Base-by-base conservation (phyloP, 2,329 filamentous ascomycete genomes). In the Didymosphaeria variabile region DNA sequence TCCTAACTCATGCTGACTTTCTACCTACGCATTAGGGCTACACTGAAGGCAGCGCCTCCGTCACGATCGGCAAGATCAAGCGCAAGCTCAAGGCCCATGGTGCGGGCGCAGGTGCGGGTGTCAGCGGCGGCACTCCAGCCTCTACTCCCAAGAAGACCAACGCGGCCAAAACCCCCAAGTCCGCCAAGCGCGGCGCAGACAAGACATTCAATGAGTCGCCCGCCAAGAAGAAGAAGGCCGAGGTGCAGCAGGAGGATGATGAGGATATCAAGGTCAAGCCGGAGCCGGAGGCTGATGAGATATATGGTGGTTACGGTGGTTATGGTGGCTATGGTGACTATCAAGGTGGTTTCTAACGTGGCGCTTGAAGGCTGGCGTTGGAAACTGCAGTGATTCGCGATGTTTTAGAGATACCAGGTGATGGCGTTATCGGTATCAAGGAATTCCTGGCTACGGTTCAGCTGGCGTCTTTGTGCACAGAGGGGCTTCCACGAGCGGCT, bases 31-130 rank as follows among this genome's bases (percentile, higher is more conserved):
- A 29, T 29, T 29, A 19, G 38, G 38, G 65, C 29, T 77, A 77
- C 64, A 75, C 74, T 2, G 23, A 56, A 1, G 65, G 58, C 32
- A 67, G 63, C 58, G 74, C 75, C 8, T 34, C 51, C 52, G 67
- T 74, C 31, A 78, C 69, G 26, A 54, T 78, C 2, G 68, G 71
- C 56, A 75, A 71, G 5, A 69, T 78, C 59, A 76, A 73, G 58
- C 64, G 65, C 29, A 77, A 78, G 58, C 60, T 77, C 50, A 73
- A 67, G 29, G 10, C 26, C 3, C 63, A 63, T 29, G 69, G 65
- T n/a, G 59, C 61, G 15, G 49, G 46, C 0, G 38, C 1, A 4
- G 19, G 15, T 31, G 21, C 2, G 12, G 38, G 60, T 8, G 56
- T 23, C n/a, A 46, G 46, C 49, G 31, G 46, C n/a, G 13, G 62